Evolutionary conservation across 228 moss, liverwort and hornwort species (phyloP), one percentile per base, ranked within the genome.

Genomic region (Sphagnum magellanicum): DNA sequence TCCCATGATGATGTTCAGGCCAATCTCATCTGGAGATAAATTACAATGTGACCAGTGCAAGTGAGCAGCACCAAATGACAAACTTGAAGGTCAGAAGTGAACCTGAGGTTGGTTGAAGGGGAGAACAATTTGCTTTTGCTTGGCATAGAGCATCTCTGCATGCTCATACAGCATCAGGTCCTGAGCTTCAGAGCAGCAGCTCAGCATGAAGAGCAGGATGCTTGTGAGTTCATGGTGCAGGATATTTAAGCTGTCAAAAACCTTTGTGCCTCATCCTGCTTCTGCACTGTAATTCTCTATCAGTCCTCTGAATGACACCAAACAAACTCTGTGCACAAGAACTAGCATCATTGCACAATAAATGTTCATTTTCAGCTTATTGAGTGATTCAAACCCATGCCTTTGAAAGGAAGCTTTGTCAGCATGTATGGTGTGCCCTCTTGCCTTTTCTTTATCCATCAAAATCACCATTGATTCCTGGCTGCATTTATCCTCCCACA

Each of bases 161-260:
- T 88, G 76, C 70, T 76, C 9, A 72, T 82, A 68, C n/a, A 85
- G 80, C 72, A 78, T 82, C 76, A 80, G 61, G 69, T 88, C 88
- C 53, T 78, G 53, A 81, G 74, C 67, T 89, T 79, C 48, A 98
- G 77, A 16, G 94, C 84, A 59, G 87, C 65, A 70, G 72, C 70
- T 61, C 86, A 85, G 63, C 92, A 89, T 64, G 72, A 59, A 48
- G 76, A 81, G 71, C 94, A 91, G n/a, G 75, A 67, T 47, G 74
- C 79, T 47, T 88, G 87, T 68, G 90, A 77, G 65, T 76, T 81
- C 47, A 53, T 75, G 52, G 94, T 78, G 76, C 98, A 94, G 57
- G 58, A 70, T 32, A 78, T 68, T 74, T 98, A 98, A 4, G 84
- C 81, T 50, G 72, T 62, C 71, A 92, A 67, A 50, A 92, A 57